Evolutionary conservation across 2,329 filamentous ascomycete species (phyloP), one percentile per base, ranked within the genome.

Genomic region (Fusarium agapanthi): DNA sequence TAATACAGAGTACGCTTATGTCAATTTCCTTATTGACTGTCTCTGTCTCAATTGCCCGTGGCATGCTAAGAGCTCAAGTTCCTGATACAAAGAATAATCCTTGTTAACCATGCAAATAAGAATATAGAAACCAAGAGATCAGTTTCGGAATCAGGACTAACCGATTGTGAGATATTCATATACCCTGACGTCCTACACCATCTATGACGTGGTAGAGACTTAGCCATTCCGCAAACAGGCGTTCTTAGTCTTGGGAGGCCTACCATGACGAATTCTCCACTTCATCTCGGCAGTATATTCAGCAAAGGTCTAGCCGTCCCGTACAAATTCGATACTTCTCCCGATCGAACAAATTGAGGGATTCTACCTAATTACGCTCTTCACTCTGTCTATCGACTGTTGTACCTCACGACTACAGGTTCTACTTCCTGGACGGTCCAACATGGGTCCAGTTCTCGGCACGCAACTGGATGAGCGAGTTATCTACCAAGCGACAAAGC

Each of bases 401-500:
- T 47, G 9, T 1, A 8, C 26, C 2, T 16, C 7, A 11, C 14
- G 11, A 32, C 0, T 32, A 32, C 2, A 9, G 5, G 0, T 48
- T n/a, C 15, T 0, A 3, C 22, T n/a, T n/a, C 0, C 15, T 18
- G 11, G 5, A n/a, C 0, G 1, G 11, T 2, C 20, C 10, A 32
- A 2, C 0, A 48, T 32, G 28, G 14, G 0, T n/a, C 10, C 14
- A 8, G 44, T 15, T 8, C 8, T n/a, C 14, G 14, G 9, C 10
- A 47, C 4, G 4, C 3, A 47, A 12, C 7, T 18, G 3, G 1
- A 32, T 1, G 45, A 48, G 1, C 5, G 28, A 10, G 7, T n/a
- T 2, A 32, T 48, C 7, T 48, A 48, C 7, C 5, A 48, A 13
- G 45, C 45, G 11, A 48, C 45, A 32, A 48, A 48, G 22, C 2